Evolutionary conservation across 192 early-diverging fungal species (phyloP).

Genomic region (Radiomyces spectabilis): DNA sequence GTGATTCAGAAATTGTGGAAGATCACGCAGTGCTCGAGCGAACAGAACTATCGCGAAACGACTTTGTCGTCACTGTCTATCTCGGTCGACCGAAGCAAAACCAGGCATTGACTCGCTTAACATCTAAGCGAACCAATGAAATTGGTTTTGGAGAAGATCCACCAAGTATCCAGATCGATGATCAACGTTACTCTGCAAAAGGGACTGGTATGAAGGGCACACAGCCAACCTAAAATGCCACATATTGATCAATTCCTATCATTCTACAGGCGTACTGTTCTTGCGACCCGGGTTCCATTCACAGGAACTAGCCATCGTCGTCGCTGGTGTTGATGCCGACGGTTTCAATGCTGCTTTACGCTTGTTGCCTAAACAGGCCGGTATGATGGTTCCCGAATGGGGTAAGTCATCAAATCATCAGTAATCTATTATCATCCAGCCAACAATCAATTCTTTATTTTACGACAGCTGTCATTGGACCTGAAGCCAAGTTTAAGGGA

Average conservation of each 20-base stretch:
- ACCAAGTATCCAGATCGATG: no score
- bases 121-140: no score
- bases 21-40: slow-evolving; percentile 39
- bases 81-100: slow-evolving; percentile 1
- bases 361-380: slow-evolving; percentile 43
- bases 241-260: no score
- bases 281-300: slow-evolving; percentile 25
- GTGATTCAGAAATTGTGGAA: slow-evolving; percentile 47
- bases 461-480: slow-evolving; percentile 33
- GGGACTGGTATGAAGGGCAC: no score
- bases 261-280: slow-evolving; percentile 39
- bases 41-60: background rate
- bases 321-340: slow-evolving; percentile 32
- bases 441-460: background rate
- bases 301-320: slow-evolving; percentile 28
- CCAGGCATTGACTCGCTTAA: no score
- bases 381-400: slow-evolving; percentile 45
- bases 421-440: no score
- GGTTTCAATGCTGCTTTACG: slow-evolving; percentile 31
- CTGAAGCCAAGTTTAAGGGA: slow-evolving; percentile 37
- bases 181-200: no score
- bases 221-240: no score
- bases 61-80: no score
- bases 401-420: slow-evolving; percentile 17
- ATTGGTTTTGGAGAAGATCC: no score